Base-by-base conservation (phyloP, 2,329 filamentous ascomycete species). In the Xylaria arbuscula region DNA sequence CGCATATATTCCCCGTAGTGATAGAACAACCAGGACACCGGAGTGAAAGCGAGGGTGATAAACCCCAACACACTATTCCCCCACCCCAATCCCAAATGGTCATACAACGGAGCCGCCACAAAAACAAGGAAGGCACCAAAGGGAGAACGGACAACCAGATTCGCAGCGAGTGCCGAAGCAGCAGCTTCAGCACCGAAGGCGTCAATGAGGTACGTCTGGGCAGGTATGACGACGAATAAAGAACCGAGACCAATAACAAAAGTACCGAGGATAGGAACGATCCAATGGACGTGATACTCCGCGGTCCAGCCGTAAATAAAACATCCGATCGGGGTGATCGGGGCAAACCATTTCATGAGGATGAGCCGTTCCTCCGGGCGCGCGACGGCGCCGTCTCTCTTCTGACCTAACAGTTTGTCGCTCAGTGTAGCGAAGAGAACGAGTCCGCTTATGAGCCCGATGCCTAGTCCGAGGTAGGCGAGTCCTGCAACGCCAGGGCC, bases 291-390 rank as follows among this genome's bases (percentile, higher is more conserved):
- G 3, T 61, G 55, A 6, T 61, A 40, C 19, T 64, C 8, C 1
- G 61, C 48, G 10, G 66, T 64, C 66, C 42, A 57, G 17, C 54
- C 54, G 42, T 40, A 64, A 2, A 55, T 24, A 48, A 68, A 64
- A 36, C 48, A 56, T 1, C 66, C 66, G 19, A 61, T 11, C 2
- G 61, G 61, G 1, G 40, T 32, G 28, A 68, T 64, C 1, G 66
- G 66, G 2, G 61, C 61, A 15, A 68, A 36, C 61, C 61, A 68
- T n/a, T 64, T 68, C 66, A 68, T 68, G 3, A 68, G 58, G 17
- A 68, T 57, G 32, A 68, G 24, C 1, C 66, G 55, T 57, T 68
- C 15, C 17, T 64, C 66, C 1, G 61, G 48, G 2, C 19, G 19
- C 11, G 65, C 60, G 9, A 59, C 47, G 32, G 8, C 17, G 15